A percentile compares a stretch with the other conserved stretches of the same genome.
Conservation (phyloP, 2,329 filamentous ascomycete genomes). For the Colletotrichum navitas region DNA sequence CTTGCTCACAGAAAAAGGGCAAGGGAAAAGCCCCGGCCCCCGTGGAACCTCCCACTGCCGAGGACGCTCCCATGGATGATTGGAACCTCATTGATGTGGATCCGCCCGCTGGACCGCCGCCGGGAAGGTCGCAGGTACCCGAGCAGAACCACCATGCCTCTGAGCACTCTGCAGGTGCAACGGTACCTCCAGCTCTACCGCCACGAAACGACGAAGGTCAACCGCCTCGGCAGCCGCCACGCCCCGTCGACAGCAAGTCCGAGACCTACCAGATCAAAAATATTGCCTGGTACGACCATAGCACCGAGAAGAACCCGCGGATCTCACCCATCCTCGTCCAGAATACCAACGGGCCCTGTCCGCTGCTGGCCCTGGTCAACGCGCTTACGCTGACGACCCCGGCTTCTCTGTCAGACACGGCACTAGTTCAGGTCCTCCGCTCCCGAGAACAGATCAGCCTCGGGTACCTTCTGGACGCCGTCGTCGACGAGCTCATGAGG, state of each 20-base stretch:
- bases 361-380: conserved; percentile 92
- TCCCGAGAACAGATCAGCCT: conserved; percentile 90
- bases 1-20: conserved; percentile 56
- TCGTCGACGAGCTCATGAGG: conserved; percentile 91
- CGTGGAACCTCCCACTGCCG: conserved; percentile 43
- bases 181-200: conserved; percentile 53
- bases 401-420: conserved; percentile 70
- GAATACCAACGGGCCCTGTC: conserved; percentile 95
- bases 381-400: conserved; percentile 88
- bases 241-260: conserved; percentile 59
- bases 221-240: conserved; percentile 53
- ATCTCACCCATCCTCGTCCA: conserved; percentile 91
- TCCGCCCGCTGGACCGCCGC: not conserved
- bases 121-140: not conserved
- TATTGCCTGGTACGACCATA: conserved; percentile 83
- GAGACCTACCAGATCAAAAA: conserved; percentile 96
- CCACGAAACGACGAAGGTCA: conserved; percentile 50
- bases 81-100: conserved; percentile 60
- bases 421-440: conserved; percentile 81
- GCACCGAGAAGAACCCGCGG: conserved; percentile 70
- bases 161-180: conserved; percentile 4
- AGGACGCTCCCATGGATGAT: conserved; percentile 53
- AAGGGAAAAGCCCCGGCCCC: conserved; percentile 53
- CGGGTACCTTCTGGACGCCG: conserved; percentile 84
- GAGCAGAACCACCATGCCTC: not conserved